Conservation (phyloP, 305 asterid species). For the Solanum hybrid region DNA sequence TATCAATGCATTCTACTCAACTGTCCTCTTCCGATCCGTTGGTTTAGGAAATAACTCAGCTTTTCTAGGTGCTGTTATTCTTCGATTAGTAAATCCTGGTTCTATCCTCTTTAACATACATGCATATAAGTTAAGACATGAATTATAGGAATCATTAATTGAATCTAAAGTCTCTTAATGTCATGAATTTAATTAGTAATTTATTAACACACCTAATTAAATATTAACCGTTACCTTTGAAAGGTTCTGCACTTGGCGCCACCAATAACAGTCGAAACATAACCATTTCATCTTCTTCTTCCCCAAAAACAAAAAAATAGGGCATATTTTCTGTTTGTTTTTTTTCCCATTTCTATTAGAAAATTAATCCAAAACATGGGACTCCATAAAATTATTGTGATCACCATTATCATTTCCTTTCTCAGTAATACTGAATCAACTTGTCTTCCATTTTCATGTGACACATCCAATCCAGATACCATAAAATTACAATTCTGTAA, state of each 20-base stretch:
- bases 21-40: not conserved
- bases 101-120: not conserved
- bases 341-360: not conserved
- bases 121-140: not conserved
- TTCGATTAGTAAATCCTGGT: not conserved
- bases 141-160: not conserved
- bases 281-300: not conserved
- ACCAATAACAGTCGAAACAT: not conserved
- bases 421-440: slow-evolving; percentile 12
- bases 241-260: slow-evolving; percentile 2
- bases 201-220: not conserved
- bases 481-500: slow-evolving; percentile 42
- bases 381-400: not conserved
- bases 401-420: not conserved
- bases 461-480: slow-evolving; percentile 25
- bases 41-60: slow-evolving; percentile 8
- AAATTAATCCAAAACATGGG: not conserved
- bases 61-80: not conserved
- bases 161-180: not conserved
- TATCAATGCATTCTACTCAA: slow-evolving; percentile 3
- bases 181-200: not conserved
- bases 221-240: not conserved
- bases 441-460: slow-evolving; percentile 49
- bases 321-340: not conserved
- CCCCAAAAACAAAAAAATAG: not conserved